Conservation (phyloP, 345 rosid species). For the Eutrema yunnanense region DNA sequence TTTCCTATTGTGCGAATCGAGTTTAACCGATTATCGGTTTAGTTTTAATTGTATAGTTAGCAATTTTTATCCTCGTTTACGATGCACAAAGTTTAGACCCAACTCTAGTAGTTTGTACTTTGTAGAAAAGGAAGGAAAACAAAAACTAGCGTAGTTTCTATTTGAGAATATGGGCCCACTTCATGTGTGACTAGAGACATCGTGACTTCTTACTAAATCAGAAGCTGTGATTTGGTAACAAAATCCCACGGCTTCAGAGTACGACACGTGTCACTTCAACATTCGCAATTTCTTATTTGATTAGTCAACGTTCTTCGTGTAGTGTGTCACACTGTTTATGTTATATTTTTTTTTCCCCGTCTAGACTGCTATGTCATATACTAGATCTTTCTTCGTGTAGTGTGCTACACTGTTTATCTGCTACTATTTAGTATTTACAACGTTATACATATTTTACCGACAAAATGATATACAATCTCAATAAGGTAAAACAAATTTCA, state of each 20-base stretch:
- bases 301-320: conserved; percentile 4
- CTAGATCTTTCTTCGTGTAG: not conserved
- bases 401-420: not conserved
- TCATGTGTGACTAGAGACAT: not conserved
- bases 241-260: not conserved
- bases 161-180: not conserved
- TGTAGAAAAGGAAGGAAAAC: too few relatives aligned
- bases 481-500: conserved; percentile 13
- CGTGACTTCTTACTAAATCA: not conserved
- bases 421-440: not conserved
- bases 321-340: not conserved
- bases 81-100: not conserved
- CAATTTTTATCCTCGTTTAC: not conserved
- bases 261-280: not conserved
- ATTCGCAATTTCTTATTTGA: conserved; percentile 1
- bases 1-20: too few relatives aligned
- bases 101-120: too few relatives aligned
- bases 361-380: not conserved
- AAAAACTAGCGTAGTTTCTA: not conserved
- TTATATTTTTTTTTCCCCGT: too few relatives aligned
- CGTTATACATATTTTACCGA: conserved; percentile 12
- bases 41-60: not conserved
- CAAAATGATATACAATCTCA: conserved; percentile 5
- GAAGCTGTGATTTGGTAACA: not conserved
- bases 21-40: too few relatives aligned